Conservation (phyloP, 2,329 filamentous ascomycete species). For the Grosmannia clavigera region DNA sequence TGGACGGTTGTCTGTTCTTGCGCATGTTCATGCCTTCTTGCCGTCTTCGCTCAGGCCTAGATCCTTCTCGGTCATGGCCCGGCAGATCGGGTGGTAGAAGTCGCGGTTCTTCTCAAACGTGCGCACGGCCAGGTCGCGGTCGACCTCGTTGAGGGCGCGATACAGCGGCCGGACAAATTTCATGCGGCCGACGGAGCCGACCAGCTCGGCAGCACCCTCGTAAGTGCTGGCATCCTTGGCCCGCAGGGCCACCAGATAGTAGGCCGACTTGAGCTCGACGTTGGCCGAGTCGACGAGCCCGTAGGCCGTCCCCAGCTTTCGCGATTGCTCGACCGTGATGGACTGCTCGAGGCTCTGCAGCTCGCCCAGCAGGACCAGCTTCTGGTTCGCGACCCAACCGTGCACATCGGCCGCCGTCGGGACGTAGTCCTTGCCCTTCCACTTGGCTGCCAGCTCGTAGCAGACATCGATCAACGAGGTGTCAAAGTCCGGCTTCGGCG, state of each 20-base stretch:
- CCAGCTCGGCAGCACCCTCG: slow-evolving; percentile 56
- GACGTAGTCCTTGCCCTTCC: slow-evolving; percentile 53
- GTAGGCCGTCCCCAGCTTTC: slow-evolving; percentile 64
- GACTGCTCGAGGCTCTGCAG: slow-evolving; percentile 55
- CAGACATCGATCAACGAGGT: slow-evolving; percentile 77
- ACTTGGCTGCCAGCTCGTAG: slow-evolving; percentile 70
- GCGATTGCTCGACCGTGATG: slow-evolving; percentile 52
- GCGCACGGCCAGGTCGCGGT: slow-evolving; percentile 60
- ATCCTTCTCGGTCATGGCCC: slow-evolving; percentile 77
- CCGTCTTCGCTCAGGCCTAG: slow-evolving; percentile 28
- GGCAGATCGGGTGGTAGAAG: slow-evolving; percentile 94
- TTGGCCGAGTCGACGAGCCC: slow-evolving; percentile 64
- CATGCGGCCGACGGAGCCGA: slow-evolving; percentile 83
- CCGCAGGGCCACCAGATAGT: slow-evolving; percentile 65
- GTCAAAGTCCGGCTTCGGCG: slow-evolving; percentile 84
- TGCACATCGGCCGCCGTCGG: slow-evolving; percentile 58
- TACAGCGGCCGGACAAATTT: slow-evolving; percentile 90
- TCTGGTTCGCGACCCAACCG: slow-evolving; percentile 72
- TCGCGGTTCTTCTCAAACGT: slow-evolving; percentile 81
- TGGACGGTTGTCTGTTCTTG: no score
- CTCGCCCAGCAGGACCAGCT: slow-evolving; percentile 78
- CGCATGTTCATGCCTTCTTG: not conserved
- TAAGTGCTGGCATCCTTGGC: slow-evolving; percentile 60
- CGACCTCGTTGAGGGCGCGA: slow-evolving; percentile 59
- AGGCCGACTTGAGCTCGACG: slow-evolving; percentile 73